Evolutionary conservation across 2,329 filamentous ascomycete species (phyloP).

Genomic region (Nannizziopsis barbatae): DNA sequence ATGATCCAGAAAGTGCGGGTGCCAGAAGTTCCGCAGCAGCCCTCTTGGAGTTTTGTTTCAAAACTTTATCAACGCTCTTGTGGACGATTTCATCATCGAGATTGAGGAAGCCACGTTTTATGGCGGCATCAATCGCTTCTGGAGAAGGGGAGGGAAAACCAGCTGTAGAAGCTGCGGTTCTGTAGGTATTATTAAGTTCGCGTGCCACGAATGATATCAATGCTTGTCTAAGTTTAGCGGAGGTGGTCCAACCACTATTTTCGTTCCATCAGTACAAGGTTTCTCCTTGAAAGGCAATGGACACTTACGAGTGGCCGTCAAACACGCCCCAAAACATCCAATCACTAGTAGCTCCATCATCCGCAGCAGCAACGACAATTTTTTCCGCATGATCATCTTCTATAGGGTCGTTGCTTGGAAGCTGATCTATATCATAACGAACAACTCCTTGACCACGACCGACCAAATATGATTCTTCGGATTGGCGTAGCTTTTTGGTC

Average conservation of each 20-base stretch:
- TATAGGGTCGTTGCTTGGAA: constrained; percentile 93
- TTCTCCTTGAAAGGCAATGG: not conserved
- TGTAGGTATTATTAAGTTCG: constrained; percentile 87
- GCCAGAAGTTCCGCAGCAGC: constrained; percentile 84
- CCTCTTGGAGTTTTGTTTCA: constrained; percentile 79
- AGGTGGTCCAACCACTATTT: constrained; percentile 86
- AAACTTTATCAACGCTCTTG: constrained; percentile 80
- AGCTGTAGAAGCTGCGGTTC: constrained; percentile 50
- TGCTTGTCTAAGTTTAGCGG: constrained; percentile 83
- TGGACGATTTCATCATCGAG: constrained; percentile 92
- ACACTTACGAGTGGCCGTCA: constrained; percentile 77
- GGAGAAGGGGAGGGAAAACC: constrained; percentile 55
- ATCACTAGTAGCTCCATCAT: constrained; percentile 56
- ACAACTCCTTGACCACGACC: constrained; percentile 83
- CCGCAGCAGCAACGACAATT: constrained; percentile 66
- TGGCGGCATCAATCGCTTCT: constrained; percentile 76
- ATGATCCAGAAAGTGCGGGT: constrained; percentile 91
- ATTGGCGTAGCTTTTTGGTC: constrained; percentile 73
- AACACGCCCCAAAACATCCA: constrained; percentile 99
- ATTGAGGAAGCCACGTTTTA: constrained; percentile 80
- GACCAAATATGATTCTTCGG: constrained; percentile 85
- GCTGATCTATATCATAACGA: constrained; percentile 86
- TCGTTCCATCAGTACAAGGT: no score
- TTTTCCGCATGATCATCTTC: constrained; percentile 98
- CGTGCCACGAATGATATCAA: constrained; percentile 86